phyloP scores from a whole-genome alignment of 441 rosid species.

The Pelargonium australe region DNA sequence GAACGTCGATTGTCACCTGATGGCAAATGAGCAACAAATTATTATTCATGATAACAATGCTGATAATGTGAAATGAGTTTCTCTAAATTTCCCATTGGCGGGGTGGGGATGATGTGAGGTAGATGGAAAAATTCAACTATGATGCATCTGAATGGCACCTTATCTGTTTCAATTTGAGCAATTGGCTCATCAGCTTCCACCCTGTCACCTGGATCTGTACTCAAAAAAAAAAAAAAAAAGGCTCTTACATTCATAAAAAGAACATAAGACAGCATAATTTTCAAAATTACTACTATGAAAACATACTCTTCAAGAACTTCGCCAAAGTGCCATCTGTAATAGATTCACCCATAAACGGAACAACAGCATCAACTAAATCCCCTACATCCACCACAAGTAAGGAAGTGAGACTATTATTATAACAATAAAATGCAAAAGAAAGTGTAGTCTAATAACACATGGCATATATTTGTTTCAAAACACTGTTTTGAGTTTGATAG shows the following conservation, averaged over 20 bases:
- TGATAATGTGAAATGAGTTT: neutral
- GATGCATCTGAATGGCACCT: constrained; percentile 36
- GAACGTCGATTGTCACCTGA: constrained; percentile 90
- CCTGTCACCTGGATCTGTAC: constrained; percentile 83
- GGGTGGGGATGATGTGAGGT: neutral
- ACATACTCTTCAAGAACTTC: constrained; percentile 70
- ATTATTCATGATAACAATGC: neutral
- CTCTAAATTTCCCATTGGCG: neutral
- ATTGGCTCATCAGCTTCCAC: constrained; percentile 85
- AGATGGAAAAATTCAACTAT: neutral
- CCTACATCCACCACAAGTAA: constrained; percentile 33
- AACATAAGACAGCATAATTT: neutral
- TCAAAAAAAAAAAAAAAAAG: constrained; percentile 19
- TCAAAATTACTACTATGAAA: constrained; percentile 14
- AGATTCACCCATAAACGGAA: constrained; percentile 66
- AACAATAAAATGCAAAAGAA: constrained; percentile 13
- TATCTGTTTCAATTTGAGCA: constrained; percentile 97
- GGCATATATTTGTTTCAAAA: neutral
- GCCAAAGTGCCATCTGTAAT: constrained; percentile 93
- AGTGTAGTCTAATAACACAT: neutral
- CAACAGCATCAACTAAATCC: constrained; percentile 78
- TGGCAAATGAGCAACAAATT: constrained; percentile 17
- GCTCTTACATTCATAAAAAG: constrained; percentile 12
- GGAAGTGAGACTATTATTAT: neutral
- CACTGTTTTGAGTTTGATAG: neutral